A percentile compares a stretch with the other conserved stretches of the same genome.
Evolutionary conservation across 768 basidiomycete genomes (phyloP).

Genomic region (Chalciporus chontae): DNA sequence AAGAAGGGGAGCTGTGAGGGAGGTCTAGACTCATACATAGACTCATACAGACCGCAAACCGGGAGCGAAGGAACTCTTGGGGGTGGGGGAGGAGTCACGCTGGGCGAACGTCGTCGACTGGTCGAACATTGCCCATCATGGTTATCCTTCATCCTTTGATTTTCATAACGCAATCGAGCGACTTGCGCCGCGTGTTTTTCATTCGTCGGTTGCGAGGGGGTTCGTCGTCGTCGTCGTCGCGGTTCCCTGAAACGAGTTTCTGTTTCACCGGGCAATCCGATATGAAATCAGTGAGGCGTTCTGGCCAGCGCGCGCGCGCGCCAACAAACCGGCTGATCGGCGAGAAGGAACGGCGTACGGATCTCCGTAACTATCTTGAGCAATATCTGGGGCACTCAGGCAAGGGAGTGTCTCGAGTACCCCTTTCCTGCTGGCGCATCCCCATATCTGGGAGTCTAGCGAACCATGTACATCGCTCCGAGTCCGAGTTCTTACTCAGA

Average conservation of each 20-base stretch:
- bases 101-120: neutral
- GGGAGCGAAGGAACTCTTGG: neutral
- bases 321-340: conserved; percentile 8
- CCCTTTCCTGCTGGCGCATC: too few relatives aligned
- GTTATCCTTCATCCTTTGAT: too few relatives aligned
- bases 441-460: too few relatives aligned
- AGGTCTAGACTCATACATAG: conserved; percentile 7
- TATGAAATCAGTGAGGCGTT: conserved; percentile 19
- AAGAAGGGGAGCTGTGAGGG: conserved; percentile 5
- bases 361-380: too few relatives aligned
- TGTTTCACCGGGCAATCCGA: conserved; percentile 10
- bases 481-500: neutral
- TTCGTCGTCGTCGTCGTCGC: neutral
- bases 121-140: neutral
- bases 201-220: conserved; percentile 11
- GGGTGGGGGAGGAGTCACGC: neutral
- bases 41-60: neutral
- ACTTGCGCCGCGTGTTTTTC: conserved; percentile 8
- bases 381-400: too few relatives aligned
- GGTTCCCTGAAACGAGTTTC: too few relatives aligned
- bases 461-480: neutral
- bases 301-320: neutral
- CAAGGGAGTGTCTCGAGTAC: too few relatives aligned
- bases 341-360: neutral
- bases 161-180: neutral